A percentile compares a stretch with the other conserved stretches of the same genome.
These are phyloP conservation scores for Sapria himalayana DNA, from an alignment of 345 rosid species.

Conservation along the genomic window DNA sequence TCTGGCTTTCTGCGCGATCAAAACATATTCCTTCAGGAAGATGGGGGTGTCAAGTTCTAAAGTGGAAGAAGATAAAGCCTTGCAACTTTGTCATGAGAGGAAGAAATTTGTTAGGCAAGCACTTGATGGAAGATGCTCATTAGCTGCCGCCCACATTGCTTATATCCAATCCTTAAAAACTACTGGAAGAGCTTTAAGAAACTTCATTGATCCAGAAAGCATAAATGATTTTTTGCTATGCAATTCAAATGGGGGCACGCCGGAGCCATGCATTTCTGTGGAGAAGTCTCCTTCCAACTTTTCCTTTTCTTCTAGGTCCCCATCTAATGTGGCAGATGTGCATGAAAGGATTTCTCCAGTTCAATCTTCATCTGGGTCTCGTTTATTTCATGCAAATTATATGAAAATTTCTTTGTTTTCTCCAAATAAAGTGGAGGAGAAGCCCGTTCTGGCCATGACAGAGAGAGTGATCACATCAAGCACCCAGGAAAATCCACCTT, in stretches of 20 bases:
- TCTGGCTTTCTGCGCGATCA: too few species aligned
- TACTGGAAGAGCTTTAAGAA: slow-evolving; percentile 51
- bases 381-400: slow-evolving; percentile 29
- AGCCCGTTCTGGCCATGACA: slow-evolving; percentile 28
- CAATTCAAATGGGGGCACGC: slow-evolving; percentile 67
- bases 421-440: slow-evolving; percentile 54
- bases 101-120: slow-evolving; percentile 72
- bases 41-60: slow-evolving; percentile 68
- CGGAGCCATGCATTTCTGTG: slow-evolving; percentile 37
- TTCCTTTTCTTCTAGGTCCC: slow-evolving; percentile 41
- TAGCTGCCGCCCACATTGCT: slow-evolving; percentile 57
- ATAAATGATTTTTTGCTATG: slow-evolving; percentile 50
- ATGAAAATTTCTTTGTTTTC: slow-evolving; percentile 45
- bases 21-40: slow-evolving; percentile 4
- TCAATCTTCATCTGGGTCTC: slow-evolving; percentile 35
- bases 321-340: slow-evolving; percentile 27
- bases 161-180: slow-evolving; percentile 54
- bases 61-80: slow-evolving; percentile 63
- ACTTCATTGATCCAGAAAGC: slow-evolving; percentile 66
- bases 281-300: slow-evolving; percentile 43
- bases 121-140: slow-evolving; percentile 75
- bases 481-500: slow-evolving; percentile 21
- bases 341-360: slow-evolving; percentile 37
- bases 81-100: slow-evolving; percentile 78
- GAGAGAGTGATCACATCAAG: slow-evolving; percentile 33